Base-by-base conservation (phyloP, 208 protist genomes). In the Leishmania major region DNA sequence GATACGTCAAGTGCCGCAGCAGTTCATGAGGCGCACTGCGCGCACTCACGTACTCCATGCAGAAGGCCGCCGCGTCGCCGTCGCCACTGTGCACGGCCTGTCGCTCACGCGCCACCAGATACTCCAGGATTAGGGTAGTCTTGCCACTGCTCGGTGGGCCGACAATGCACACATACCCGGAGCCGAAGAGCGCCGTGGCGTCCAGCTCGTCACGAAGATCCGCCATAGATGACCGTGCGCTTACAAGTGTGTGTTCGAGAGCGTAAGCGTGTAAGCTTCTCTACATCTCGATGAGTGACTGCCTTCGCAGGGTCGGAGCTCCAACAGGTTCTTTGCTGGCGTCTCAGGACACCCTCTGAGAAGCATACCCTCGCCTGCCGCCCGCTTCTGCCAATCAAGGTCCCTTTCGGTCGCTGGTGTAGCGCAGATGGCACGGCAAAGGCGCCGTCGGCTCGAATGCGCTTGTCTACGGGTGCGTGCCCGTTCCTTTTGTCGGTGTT, bases 91-190 rank as follows among this genome's bases (percentile, higher is more conserved):
- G 78, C n/a, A 55, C 55, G 25, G 69, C 51, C 25, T 82, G 87
- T 37, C 84, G 70, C 70, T 94, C 92, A 47, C 92, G 88, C 60
- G 86, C 76, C n/a, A 87, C 84, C 28, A 95, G 78, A 81, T 93
- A 91, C 45, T 89, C 70, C 11, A 97, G 77, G 17, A 96, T 80
- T 17, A 88, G 73, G 0, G 86, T 90, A 25, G 94, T 96, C 82
- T 97, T 97, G 57, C 94, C 94, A 72, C 92, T 90, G 77, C 92
- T 88, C 8, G 92, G 93, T 2, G 94, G 94, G 1, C 94, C 94
- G 10, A 89, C 88, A 22, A 97, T 82, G 77, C 84, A 91, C 28
- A 97, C 88, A 51, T 89, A 95, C 8, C 94, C 94, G 8, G 94
- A 96, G 31, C 94, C 94, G 71, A 91, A 93, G 67, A 89, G 82